These are phyloP conservation scores for Mycena metata DNA, from an alignment of 768 basidiomycete species.

Conservation along the genomic window DNA sequence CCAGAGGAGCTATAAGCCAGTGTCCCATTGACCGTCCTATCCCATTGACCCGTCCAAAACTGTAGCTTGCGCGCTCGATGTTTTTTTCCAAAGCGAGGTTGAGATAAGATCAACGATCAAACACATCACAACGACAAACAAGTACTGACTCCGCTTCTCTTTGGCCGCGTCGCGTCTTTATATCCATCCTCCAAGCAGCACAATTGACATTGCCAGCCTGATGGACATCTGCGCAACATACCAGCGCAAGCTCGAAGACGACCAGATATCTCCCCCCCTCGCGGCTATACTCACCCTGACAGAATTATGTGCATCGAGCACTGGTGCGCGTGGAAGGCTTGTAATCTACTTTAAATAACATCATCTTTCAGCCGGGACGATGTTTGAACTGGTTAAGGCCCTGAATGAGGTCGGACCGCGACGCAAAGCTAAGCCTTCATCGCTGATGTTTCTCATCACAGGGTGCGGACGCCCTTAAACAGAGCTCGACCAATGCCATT, in stretches of 20 bases:
- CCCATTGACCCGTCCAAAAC: too few species aligned
- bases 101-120: too few species aligned
- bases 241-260: conserved; percentile 70
- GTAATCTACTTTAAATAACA: conserved; percentile 27
- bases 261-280: conserved; percentile 84
- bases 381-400: conserved; percentile 92
- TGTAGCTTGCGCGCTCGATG: too few species aligned
- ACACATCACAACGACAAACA: too few species aligned
- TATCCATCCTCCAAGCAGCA: too few species aligned
- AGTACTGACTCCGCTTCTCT: neutral
- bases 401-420: conserved; percentile 64
- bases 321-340: conserved; percentile 61
- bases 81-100: too few species aligned
- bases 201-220: too few species aligned
- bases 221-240: conserved; percentile 67
- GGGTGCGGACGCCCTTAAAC: conserved; percentile 74
- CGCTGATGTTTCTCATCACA: conserved; percentile 5
- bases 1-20: too few species aligned
- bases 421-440: neutral
- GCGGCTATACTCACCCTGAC: conserved; percentile 91
- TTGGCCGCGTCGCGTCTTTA: too few species aligned
- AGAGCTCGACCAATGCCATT: conserved; percentile 80
- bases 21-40: too few species aligned
- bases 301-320: conserved; percentile 83
- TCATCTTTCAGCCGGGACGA: conserved; percentile 77